A percentile compares a stretch with the other conserved stretches of the same genome.
These are phyloP conservation scores for Petunia axillaris DNA, from an alignment of 257 asterid species.

Conservation along the genomic window DNA sequence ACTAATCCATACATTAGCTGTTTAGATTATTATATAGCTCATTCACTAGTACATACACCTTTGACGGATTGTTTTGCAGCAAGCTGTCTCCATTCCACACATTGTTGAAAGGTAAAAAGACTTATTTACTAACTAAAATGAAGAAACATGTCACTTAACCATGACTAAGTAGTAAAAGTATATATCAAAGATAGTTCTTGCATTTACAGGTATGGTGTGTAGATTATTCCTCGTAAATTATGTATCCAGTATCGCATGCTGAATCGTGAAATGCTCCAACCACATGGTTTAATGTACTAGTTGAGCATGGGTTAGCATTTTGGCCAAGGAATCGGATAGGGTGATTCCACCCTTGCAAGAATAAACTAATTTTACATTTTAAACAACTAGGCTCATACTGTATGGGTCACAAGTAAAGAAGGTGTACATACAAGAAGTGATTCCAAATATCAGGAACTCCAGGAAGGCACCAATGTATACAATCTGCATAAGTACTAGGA, in stretches of 20 bases:
- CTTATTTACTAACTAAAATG: too few relatives aligned
- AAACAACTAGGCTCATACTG: not conserved
- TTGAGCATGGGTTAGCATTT: not conserved
- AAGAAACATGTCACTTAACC: too few relatives aligned
- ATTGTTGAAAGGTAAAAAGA: not conserved
- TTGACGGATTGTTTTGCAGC: not conserved
- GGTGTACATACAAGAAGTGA: constrained; percentile 51
- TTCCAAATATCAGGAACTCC: constrained; percentile 91
- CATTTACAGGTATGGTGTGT: not conserved
- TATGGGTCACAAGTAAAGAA: constrained; percentile 38
- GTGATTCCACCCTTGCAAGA: not conserved
- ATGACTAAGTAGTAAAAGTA: too few relatives aligned
- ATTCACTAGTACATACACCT: not conserved
- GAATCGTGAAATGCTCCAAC: too few relatives aligned
- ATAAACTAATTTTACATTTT: not conserved
- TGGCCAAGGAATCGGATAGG: not conserved
- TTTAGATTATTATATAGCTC: not conserved
- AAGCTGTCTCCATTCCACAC: not conserved
- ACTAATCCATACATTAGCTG: not conserved
- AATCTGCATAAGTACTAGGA: constrained; percentile 54
- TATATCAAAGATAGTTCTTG: not conserved
- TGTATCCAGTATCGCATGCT: too few relatives aligned
- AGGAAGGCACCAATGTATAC: constrained; percentile 84
- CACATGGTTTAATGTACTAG: not conserved
- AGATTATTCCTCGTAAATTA: too few relatives aligned